Conservation (phyloP, 2,329 filamentous ascomycete genomes). For the Spiromastix sp. region DNA sequence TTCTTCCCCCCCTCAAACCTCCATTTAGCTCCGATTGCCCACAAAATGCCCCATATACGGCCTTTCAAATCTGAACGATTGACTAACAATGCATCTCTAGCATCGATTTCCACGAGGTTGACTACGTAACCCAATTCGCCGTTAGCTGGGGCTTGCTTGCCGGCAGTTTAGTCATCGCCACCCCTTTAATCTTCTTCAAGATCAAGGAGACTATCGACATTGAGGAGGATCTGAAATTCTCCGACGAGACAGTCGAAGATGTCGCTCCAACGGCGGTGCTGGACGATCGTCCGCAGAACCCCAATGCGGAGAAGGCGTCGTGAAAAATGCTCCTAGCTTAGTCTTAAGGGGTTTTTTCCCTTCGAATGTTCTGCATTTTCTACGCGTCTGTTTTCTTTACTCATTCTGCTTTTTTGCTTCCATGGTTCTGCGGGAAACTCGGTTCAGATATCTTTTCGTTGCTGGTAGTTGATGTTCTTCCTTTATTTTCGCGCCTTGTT, state of each 20-base stretch:
- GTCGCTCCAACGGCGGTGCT: slow-evolving; percentile 32
- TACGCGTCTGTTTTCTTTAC: background rate
- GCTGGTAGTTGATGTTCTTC: too few relatives aligned
- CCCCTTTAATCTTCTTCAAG: slow-evolving; percentile 67
- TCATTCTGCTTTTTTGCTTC: background rate
- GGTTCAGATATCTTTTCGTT: too few relatives aligned
- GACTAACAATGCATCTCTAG: slow-evolving; percentile 2
- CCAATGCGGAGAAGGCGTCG: background rate
- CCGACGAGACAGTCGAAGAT: slow-evolving; percentile 70
- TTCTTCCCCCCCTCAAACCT: background rate
- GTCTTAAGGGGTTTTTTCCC: too few relatives aligned
- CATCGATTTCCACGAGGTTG: slow-evolving; percentile 51
- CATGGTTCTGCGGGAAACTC: background rate
- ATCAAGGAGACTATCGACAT: slow-evolving; percentile 72
- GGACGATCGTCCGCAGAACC: slow-evolving; percentile 2
- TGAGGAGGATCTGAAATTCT: slow-evolving; percentile 74
- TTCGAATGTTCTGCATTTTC: background rate
- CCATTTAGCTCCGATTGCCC: background rate
- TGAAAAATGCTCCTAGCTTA: too few relatives aligned
- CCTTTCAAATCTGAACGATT: background rate
- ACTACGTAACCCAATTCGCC: slow-evolving; percentile 64
- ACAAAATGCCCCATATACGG: background rate
- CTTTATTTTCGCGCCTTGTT: too few relatives aligned
- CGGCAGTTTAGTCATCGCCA: slow-evolving; percentile 63
- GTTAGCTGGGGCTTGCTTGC: slow-evolving; percentile 66